These are phyloP conservation scores for Ophiostoma piceae DNA, from an alignment of 2,329 filamentous ascomycete species.

Conservation along the genomic window DNA sequence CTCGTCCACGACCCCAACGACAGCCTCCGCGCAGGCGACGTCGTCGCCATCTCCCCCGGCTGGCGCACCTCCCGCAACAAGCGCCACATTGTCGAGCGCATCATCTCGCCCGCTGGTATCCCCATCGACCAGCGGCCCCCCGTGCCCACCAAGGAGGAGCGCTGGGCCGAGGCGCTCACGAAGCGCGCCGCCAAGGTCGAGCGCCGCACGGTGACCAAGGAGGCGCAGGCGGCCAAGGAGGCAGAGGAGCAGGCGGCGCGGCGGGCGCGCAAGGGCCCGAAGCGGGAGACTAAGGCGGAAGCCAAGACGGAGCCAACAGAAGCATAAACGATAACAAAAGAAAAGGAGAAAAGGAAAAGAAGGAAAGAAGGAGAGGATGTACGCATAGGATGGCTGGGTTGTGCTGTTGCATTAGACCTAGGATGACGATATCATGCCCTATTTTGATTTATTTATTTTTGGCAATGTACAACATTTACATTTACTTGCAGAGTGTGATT, in stretches of 20 bases:
- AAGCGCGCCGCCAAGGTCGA: constrained; percentile 55
- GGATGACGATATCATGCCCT: constrained; percentile 19
- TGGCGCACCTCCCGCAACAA: constrained; percentile 62
- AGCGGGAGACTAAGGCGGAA: constrained; percentile 14
- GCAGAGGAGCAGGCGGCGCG: constrained; percentile 18
- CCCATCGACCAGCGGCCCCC: constrained; percentile 60
- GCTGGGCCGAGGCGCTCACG: constrained; percentile 49
- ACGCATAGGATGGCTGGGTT: constrained; percentile 8
- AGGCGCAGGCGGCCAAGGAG: constrained; percentile 25
- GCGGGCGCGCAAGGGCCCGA: constrained; percentile 20
- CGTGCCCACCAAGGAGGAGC: constrained; percentile 60
- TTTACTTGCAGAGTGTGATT: background rate
- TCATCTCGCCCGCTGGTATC: constrained; percentile 63
- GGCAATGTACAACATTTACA: constrained; percentile 17
- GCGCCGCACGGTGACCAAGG: constrained; percentile 40
- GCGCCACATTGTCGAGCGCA: constrained; percentile 67
- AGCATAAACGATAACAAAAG: background rate
- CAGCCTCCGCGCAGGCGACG: constrained; percentile 67
- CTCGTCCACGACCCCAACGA: constrained; percentile 75
- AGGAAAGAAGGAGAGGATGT: constrained; percentile 9
- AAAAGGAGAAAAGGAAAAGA: background rate
- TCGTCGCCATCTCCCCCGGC: constrained; percentile 64
- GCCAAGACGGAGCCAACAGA: constrained; percentile 17
- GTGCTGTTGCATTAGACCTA: background rate
- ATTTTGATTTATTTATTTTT: constrained; percentile 18